These are phyloP conservation scores for Ogataea thermomethanolica DNA, from an alignment of 805 yeast species.

Conservation along the genomic window DNA sequence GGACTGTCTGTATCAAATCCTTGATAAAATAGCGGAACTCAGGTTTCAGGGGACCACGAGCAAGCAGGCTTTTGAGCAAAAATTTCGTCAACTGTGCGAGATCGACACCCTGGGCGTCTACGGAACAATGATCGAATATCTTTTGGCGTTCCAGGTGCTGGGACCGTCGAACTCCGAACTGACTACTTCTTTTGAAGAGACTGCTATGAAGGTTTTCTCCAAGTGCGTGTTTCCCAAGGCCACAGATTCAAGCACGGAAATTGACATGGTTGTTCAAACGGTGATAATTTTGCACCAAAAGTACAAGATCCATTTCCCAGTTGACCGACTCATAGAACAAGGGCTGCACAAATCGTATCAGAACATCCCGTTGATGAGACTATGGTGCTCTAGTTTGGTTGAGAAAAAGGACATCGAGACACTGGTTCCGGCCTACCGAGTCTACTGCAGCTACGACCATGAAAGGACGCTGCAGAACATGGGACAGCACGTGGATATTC, in stretches of 20 bases:
- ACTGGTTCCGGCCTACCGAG: slow-evolving; percentile 35
- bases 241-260: slow-evolving; percentile 30
- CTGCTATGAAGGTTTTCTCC: slow-evolving; percentile 18
- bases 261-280: slow-evolving; percentile 33
- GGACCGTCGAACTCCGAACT: slow-evolving; percentile 1
- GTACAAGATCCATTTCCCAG: slow-evolving; percentile 15
- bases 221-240: slow-evolving; percentile 44
- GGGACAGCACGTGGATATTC: slow-evolving; percentile 35
- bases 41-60: slow-evolving; percentile 4
- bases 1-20: slow-evolving; percentile 16
- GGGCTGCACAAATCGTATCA: slow-evolving; percentile 47
- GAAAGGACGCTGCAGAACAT: slow-evolving; percentile 36
- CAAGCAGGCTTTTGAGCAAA: slow-evolving; percentile 5
- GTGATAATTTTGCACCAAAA: slow-evolving; percentile 19
- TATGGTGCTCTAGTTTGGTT: slow-evolving; percentile 31
- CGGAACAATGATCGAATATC: slow-evolving; percentile 13
- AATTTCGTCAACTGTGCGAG: slow-evolving; percentile 8
- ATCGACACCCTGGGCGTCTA: slow-evolving; percentile 1
- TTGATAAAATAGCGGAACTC: slow-evolving; percentile 5
- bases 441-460: slow-evolving; percentile 40
- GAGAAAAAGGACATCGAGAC: slow-evolving; percentile 20
- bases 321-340: slow-evolving; percentile 27
- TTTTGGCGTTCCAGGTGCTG: slow-evolving; percentile 20
- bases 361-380: slow-evolving; percentile 37
- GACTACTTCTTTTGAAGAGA: slow-evolving; percentile 7